Evolutionary conservation across 371 early-diverging fungal genomes (phyloP), one percentile per base, ranked within the genome.

Genomic region (Mucor saturninus): DNA sequence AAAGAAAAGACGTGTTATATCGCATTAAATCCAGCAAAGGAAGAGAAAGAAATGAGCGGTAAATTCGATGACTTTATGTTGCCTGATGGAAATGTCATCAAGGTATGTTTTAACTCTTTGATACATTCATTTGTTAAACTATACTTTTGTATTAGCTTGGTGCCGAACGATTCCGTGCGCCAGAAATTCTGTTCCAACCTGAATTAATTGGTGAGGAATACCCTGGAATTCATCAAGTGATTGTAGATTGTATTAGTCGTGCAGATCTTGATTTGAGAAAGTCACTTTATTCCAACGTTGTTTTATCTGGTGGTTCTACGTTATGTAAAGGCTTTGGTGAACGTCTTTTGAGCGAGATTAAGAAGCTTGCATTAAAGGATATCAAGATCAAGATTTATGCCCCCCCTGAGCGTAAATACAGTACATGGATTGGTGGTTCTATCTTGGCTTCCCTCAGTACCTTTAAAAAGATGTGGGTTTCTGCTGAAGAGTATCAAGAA

Each of bases 381-480:
- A 84, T 91, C 72, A 96, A 97, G 80, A 93, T 98, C 75, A 96
- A 95, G 76, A 95, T 98, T 65, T 92, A 88, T 63, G 97, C 97
- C 26, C 97, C 97, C 30, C 97, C 96, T 42, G 97, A 98, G 76
- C 90, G 98, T 64, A 97, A 96, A 79, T 98, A 95, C 79, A 91
- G 93, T 54, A 96, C 95, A 28, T 98, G 98, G 98, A 95, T 97
- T 65, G 98, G 98, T 64, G 98, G 98, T 2, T 93, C 94, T 30
- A 97, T 96, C 76, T 73, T 97, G 40, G 95, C 96, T 14, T 89
- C 91, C 4, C 81, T 94, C 57, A 84, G 84, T 61, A 86, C 88
- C 21, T 88, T 88, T 67, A 85, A 87, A 64, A 83, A 87, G 84
- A 91, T 92, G 91, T 92, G 93, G 93, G 86, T 92, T 15, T 89